Base-by-base conservation (phyloP, 352 stramenopile species). In the Pythium dissimile region DNA sequence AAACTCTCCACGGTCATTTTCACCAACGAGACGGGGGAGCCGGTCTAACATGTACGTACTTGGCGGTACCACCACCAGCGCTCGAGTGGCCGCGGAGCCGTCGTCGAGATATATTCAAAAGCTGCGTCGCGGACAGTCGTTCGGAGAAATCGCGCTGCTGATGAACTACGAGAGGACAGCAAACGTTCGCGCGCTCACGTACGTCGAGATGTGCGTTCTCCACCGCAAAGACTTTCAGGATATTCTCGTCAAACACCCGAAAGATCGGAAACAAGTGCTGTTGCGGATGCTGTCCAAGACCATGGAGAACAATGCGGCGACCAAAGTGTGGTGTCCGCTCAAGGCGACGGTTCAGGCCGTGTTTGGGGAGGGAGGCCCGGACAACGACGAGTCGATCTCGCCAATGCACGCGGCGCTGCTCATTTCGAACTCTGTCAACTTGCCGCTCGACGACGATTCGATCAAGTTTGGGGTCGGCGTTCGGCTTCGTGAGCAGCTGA, bases 121-220 rank as follows among this genome's bases (percentile, higher is more conserved):
- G n/a, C 56, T 71, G 15, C 18, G 12, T 1, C 65, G 54, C 0
- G 73, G 71, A 16, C 65, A 78, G 37, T 65, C 57, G 13, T 73
- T 84, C 47, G 75, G 75, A 0, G 75, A 82, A 32, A 66, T 85
- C 23, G 72, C 72, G 27, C 54, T 85, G 37, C n/a, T 80, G 3
- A 73, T 72, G 51, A 72, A 82, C 44, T 75, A 75, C 42, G 59
- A 77, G 44, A 62, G 72, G 18, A 75, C 75, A 3, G 64, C 67
- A 7, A 64, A 67, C 30, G 46, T 67, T 0, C 58, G 70, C 8
- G 69, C 72, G 0, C n/a, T 69, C 16, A 73, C 69, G 31, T 73
- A 71, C 41, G 67, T 76, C 4, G 68, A 77, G 39, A 68, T 80
- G 62, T 74, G 71, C 18, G 68, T 77, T 21, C 44, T 80, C n/a